These are phyloP conservation scores for Pseudogymnoascus sp. DNA, from an alignment of 2,329 filamentous ascomycete genomes.

Conservation along the genomic window DNA sequence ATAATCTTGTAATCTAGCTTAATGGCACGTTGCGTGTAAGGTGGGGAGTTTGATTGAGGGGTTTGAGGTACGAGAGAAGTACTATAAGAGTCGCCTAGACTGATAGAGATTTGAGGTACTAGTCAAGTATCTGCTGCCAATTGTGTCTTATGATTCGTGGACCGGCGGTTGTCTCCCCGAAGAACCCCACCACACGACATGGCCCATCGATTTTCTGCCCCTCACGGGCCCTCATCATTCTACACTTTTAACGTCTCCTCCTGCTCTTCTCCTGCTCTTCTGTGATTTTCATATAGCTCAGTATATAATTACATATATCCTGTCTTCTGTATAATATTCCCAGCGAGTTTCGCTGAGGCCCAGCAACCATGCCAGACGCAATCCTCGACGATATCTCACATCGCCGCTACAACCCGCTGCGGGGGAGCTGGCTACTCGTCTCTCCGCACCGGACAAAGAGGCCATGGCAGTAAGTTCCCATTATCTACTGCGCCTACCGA, in stretches of 20 bases:
- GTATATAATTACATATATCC: background rate
- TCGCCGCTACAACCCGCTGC: constrained; percentile 83
- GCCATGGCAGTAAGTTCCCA: constrained; percentile 77
- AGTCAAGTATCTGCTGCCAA: background rate
- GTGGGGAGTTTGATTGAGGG: background rate
- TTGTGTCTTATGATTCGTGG: background rate
- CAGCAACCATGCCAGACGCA: constrained; percentile 55
- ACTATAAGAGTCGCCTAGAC: background rate
- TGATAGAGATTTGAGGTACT: background rate
- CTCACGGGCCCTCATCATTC: background rate
- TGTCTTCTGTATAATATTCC: background rate
- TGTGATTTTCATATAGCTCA: background rate
- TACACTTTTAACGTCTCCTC: background rate
- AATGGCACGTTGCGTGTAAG: background rate
- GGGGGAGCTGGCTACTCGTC: constrained; percentile 85
- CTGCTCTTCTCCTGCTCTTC: background rate
- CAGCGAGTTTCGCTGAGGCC: background rate
- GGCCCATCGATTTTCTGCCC: background rate
- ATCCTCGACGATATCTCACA: constrained; percentile 95
- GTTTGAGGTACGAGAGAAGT: background rate
- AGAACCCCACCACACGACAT: background rate
- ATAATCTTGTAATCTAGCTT: background rate
- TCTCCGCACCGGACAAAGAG: constrained; percentile 94
- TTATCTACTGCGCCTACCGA: background rate
- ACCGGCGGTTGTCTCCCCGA: background rate